Conservation (phyloP, 441 rosid genomes). For the Theobroma grandiflorum region DNA sequence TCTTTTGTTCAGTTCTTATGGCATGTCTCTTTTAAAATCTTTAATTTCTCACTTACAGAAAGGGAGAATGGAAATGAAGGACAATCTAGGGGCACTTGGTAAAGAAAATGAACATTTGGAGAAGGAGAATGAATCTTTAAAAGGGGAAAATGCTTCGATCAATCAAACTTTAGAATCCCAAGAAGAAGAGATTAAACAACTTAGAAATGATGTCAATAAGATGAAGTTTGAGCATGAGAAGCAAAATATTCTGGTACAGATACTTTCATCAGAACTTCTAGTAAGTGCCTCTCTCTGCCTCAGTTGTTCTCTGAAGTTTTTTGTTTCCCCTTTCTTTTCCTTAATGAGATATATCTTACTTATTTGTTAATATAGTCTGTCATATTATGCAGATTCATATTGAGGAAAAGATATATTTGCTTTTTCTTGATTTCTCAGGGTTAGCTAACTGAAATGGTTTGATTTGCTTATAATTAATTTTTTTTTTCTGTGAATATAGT, state of each 20-base stretch:
- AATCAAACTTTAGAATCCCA: neutral
- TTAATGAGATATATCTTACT: too few relatives aligned
- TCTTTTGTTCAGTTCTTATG: too few relatives aligned
- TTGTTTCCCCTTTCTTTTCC: too few relatives aligned
- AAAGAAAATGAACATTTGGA: slow-evolving; percentile 16
- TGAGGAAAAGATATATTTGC: too few relatives aligned
- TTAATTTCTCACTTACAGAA: neutral
- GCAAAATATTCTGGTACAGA: slow-evolving; percentile 20
- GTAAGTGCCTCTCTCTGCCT: slow-evolving; percentile 14
- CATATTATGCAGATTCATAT: too few relatives aligned
- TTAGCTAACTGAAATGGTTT: too few relatives aligned
- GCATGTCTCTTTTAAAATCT: too few relatives aligned
- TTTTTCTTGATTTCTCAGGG: too few relatives aligned
- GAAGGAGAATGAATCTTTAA: slow-evolving; percentile 15
- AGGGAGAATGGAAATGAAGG: neutral
- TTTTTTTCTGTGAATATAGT: too few relatives aligned
- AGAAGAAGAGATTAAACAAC: neutral
- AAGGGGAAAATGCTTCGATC: neutral
- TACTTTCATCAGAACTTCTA: slow-evolving; percentile 15
- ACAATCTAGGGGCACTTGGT: neutral
- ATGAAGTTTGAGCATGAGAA: slow-evolving; percentile 4
- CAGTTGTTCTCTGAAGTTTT: neutral
- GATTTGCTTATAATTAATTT: too few relatives aligned
- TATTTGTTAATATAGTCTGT: too few relatives aligned
- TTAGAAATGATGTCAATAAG: neutral